These are phyloP conservation scores for Rhynchosporium secalis DNA, from an alignment of 2,329 filamentous ascomycete species.

Conservation along the genomic window DNA sequence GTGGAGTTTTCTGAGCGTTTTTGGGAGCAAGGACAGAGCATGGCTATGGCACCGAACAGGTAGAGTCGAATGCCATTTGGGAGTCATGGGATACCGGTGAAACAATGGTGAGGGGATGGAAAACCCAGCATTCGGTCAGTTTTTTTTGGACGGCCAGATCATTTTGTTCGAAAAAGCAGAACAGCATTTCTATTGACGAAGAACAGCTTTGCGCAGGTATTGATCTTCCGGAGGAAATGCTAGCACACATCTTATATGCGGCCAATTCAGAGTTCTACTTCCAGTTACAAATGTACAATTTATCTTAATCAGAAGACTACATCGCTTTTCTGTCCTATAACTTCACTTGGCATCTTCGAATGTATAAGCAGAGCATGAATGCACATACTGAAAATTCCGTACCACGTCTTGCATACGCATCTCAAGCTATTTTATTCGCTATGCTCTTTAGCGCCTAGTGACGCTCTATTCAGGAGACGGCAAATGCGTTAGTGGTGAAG, in stretches of 20 bases:
- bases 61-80: slow-evolving; percentile 10
- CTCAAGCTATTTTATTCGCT: background rate
- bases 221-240: background rate
- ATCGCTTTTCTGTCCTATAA: background rate
- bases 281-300: background rate
- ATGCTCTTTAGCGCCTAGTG: slow-evolving; percentile 10
- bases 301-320: slow-evolving; percentile 2
- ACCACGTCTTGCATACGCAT: background rate
- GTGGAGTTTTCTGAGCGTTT: slow-evolving; percentile 20
- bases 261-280: background rate
- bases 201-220: background rate
- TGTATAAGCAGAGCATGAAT: slow-evolving; percentile 6
- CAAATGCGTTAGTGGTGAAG: no score
- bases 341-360: background rate
- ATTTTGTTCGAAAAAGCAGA: background rate
- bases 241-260: background rate
- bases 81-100: slow-evolving; percentile 8
- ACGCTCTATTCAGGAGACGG: background rate
- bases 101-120: slow-evolving; percentile 1
- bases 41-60: slow-evolving; percentile 14
- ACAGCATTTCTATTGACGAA: background rate
- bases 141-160: slow-evolving; percentile 1
- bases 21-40: slow-evolving; percentile 17
- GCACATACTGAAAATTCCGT: background rate
- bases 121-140: slow-evolving; percentile 8